These are phyloP conservation scores for Gamsiella multidivaricata DNA, from an alignment of 192 early-diverging fungal species.

Conservation along the genomic window DNA sequence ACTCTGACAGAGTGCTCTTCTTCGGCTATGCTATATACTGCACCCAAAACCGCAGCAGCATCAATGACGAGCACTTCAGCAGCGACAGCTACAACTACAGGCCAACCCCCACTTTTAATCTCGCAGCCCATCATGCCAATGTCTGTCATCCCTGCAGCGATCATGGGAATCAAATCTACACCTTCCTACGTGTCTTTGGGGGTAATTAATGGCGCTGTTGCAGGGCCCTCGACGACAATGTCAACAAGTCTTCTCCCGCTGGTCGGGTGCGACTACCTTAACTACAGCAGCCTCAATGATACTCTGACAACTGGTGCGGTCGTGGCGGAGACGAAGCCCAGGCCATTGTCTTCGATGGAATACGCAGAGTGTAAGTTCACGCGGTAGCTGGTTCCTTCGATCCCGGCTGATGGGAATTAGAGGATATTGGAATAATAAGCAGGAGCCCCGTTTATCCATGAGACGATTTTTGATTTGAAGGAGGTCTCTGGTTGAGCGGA, in stretches of 20 bases:
- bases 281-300: slow-evolving; percentile 19
- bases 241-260: slow-evolving; percentile 41
- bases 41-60: no score
- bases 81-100: neutral
- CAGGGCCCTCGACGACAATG: neutral
- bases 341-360: slow-evolving; percentile 51
- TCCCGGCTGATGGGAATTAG: neutral
- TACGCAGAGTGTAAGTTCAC: slow-evolving; percentile 45
- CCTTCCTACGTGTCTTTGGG: slow-evolving; percentile 4
- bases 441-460: no score
- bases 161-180: slow-evolving; percentile 27
- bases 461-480: no score
- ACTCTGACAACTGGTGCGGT: slow-evolving; percentile 2
- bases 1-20: no score
- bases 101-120: slow-evolving; percentile 4
- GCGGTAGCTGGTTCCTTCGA: neutral
- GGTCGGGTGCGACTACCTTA: slow-evolving; percentile 42
- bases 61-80: no score
- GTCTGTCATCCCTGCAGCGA: slow-evolving; percentile 32
- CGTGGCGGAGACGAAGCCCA: slow-evolving; percentile 2
- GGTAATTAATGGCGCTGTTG: no score
- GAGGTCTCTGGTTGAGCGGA: no score
- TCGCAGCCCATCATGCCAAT: slow-evolving; percentile 18
- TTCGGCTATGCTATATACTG: no score
- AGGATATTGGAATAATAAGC: neutral